These are phyloP conservation scores for Geotrichum histeridarum DNA, from an alignment of 1,139 yeast species.

Conservation along the genomic window DNA sequence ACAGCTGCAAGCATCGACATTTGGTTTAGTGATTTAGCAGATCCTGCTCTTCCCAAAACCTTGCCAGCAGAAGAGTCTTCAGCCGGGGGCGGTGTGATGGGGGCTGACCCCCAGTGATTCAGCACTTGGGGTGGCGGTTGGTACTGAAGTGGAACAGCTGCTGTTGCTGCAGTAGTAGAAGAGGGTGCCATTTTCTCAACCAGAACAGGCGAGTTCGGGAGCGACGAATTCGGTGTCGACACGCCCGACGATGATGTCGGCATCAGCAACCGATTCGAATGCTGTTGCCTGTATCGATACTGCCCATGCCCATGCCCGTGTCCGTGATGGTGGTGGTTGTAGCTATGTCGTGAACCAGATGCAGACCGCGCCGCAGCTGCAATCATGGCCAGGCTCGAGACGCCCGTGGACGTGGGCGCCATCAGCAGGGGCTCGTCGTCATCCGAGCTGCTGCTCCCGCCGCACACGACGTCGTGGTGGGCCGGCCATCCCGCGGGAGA, in stretches of 20 bases:
- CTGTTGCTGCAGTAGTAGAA: not conserved
- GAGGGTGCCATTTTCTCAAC: not conserved
- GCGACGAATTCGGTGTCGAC: slow-evolving; percentile 1
- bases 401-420: not conserved
- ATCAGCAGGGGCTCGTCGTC: slow-evolving; percentile 1
- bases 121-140: not conserved
- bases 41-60: slow-evolving; percentile 37
- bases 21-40: slow-evolving; percentile 40
- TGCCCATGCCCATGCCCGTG: not conserved
- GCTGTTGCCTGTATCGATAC: slow-evolving; percentile 2
- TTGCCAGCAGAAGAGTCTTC: slow-evolving; percentile 32
- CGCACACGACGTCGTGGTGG: not conserved
- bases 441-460: not conserved
- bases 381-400: not conserved
- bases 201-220: slow-evolving; percentile 20
- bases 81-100: slow-evolving; percentile 29
- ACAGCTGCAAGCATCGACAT: slow-evolving; percentile 34
- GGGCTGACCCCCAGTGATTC: not conserved
- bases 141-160: not conserved
- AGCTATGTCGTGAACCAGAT: too few relatives aligned
- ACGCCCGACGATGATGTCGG: not conserved
- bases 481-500: not conserved
- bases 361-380: slow-evolving; percentile 1
- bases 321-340: not conserved
- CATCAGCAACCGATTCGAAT: not conserved